Percentiles rank a stretch among this genome's conserved stretches.
phyloP scores from a whole-genome alignment of 495 filamentous ascomycete species.

The Cercophora scortea region DNA sequence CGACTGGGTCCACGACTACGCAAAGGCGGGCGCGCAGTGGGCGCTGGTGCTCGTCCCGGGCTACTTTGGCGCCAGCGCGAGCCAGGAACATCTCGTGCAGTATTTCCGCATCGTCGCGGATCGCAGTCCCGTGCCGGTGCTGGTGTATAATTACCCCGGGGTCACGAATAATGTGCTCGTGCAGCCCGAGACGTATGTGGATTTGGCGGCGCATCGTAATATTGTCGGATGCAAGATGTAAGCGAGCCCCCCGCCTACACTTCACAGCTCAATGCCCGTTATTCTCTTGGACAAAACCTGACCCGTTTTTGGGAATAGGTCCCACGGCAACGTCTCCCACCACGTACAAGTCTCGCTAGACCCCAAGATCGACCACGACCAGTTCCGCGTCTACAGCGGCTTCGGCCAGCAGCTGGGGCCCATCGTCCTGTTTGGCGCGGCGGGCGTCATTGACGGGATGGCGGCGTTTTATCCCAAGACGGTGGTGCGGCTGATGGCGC shows the following conservation, averaged over 20 bases:
- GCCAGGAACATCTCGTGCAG: slow-evolving; percentile 39
- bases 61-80: slow-evolving; percentile 44
- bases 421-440: slow-evolving; percentile 48
- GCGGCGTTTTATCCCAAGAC: slow-evolving; percentile 55
- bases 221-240: slow-evolving; percentile 61
- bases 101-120: slow-evolving; percentile 51
- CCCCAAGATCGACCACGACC: slow-evolving; percentile 38
- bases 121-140: slow-evolving; percentile 43
- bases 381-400: slow-evolving; percentile 56
- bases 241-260: background rate
- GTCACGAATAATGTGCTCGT: slow-evolving; percentile 55
- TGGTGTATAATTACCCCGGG: slow-evolving; percentile 61
- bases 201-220: slow-evolving; percentile 47
- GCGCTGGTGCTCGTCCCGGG: slow-evolving; percentile 52
- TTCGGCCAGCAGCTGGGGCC: slow-evolving; percentile 60
- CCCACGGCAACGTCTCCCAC: slow-evolving; percentile 54
- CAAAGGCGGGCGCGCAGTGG: slow-evolving; percentile 55
- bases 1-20: slow-evolving; percentile 47
- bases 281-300: background rate
- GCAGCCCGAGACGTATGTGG: slow-evolving; percentile 44
- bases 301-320: slow-evolving; percentile 19
- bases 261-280: background rate
- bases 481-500: slow-evolving; percentile 45
- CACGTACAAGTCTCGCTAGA: slow-evolving; percentile 51
- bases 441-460: slow-evolving; percentile 57